Conservation (phyloP, 176 grass and related monocot species). For the Oryza meyeriana region DNA sequence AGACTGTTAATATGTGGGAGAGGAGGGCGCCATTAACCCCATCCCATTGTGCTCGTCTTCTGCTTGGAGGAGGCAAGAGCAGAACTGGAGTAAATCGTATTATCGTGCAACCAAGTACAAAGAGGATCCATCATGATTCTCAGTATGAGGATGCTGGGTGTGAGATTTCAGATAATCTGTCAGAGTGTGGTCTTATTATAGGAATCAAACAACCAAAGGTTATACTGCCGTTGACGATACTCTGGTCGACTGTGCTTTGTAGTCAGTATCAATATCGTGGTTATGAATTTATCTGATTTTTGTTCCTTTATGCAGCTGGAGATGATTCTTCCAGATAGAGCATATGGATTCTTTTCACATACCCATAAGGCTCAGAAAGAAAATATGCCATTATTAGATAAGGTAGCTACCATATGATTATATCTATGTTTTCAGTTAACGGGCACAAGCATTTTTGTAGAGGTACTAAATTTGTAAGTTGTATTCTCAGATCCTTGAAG, state of each 20-base stretch:
- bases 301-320: conserved; percentile 51
- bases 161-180: conserved; percentile 80
- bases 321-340: conserved; percentile 84
- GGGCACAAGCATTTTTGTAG: neutral
- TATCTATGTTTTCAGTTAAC: conserved; percentile 16
- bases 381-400: conserved; percentile 88
- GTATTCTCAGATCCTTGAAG: conserved; percentile 70
- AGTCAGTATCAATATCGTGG: neutral
- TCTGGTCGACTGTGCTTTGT: neutral
- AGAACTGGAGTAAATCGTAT: conserved; percentile 61
- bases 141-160: conserved; percentile 93
- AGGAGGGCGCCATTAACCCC: conserved; percentile 79
- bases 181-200: conserved; percentile 76
- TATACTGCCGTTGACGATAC: neutral
- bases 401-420: conserved; percentile 42
- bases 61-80: conserved; percentile 60
- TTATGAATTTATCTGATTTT: neutral
- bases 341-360: conserved; percentile 90
- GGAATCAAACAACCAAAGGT: conserved; percentile 99
- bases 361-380: conserved; percentile 96
- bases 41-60: conserved; percentile 76
- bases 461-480: neutral
- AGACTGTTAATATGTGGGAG: conserved; percentile 94
- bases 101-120: conserved; percentile 89
- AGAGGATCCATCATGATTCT: conserved; percentile 77